Evolutionary conservation across 768 basidiomycete genomes (phyloP), one percentile per base, ranked within the genome.

Genomic region (Cubamyces lactineus): DNA sequence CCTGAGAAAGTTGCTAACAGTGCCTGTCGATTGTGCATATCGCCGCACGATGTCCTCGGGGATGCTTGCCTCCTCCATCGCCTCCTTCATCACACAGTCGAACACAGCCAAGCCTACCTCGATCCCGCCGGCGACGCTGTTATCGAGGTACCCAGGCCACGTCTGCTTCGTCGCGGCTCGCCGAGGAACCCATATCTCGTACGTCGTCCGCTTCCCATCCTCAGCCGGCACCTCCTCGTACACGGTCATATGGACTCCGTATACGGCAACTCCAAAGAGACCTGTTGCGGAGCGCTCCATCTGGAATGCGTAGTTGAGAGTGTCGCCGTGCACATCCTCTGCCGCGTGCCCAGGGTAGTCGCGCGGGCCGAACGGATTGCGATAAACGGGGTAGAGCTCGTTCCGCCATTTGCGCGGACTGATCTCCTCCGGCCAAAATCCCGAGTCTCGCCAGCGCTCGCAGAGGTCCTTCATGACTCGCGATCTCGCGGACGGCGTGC

Each of bases 121-220:
- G 28, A 96, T 95, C 3, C 96, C 96, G 0, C 96, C 96, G 3
- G 95, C 95, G 45, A 92, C 91, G 39, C 85, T 88, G 73, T 98
- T 98, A 70, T 98, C 96, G n/a, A 97, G 81, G 67, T 81, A 86
- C 1, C 92, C 88, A 6, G 95, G 94, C 83, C 87, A 97, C 34
- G 95, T 98, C 67, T 86, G 91, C 73, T 99, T 99, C 8, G 90
- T 96, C 61, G 77, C 79, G 1, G 93, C 83, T 15, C 97, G 83
- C 9, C 87, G 89, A 1, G 97, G 95, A 0, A 94, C 86, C 96
- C 97, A 98, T 2, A 97, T 77, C 62, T 77, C 80, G 70, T 89
- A 72, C 38, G 65, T 63, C 28, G 28, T n/a, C 26, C 3, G 40
- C 1, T 40, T 52, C 13, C 72, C 75, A 43, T 73, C 78, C 19